phyloP scores from a whole-genome alignment of 345 rosid genomes.

The Eucalyptus decipiens region DNA sequence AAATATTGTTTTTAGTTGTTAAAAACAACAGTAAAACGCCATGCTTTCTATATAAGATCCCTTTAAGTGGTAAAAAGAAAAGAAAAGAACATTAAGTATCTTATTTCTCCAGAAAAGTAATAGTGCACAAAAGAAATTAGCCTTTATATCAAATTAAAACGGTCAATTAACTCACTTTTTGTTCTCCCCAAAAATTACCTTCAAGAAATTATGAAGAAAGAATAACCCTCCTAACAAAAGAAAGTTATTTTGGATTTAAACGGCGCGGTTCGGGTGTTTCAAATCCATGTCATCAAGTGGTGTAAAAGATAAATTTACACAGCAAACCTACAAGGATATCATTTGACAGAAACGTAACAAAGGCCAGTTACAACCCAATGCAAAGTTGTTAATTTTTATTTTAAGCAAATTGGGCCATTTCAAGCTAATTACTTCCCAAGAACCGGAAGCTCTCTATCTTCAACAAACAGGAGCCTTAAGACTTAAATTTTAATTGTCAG shows the following conservation, averaged over 20 bases:
- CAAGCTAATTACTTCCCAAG: neutral
- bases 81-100: too few species aligned
- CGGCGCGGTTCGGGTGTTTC: rapidly evolving
- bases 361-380: neutral
- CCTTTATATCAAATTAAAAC: neutral
- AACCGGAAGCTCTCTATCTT: neutral
- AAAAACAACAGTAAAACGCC: neutral
- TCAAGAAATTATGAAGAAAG: neutral
- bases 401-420: neutral
- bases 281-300: neutral
- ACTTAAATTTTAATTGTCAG: neutral
- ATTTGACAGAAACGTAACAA: neutral
- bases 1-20: too few species aligned
- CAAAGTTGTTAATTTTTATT: neutral
- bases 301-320: neutral
- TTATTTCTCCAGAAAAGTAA: neutral
- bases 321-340: neutral
- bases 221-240: neutral
- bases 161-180: neutral
- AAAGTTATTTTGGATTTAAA: neutral
- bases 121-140: neutral
- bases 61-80: neutral
- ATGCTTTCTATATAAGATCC: neutral
- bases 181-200: neutral
- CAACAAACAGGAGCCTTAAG: neutral